Evolutionary conservation across 2,329 filamentous ascomycete genomes (phyloP).

Genomic region (Penicillium sp.): DNA sequence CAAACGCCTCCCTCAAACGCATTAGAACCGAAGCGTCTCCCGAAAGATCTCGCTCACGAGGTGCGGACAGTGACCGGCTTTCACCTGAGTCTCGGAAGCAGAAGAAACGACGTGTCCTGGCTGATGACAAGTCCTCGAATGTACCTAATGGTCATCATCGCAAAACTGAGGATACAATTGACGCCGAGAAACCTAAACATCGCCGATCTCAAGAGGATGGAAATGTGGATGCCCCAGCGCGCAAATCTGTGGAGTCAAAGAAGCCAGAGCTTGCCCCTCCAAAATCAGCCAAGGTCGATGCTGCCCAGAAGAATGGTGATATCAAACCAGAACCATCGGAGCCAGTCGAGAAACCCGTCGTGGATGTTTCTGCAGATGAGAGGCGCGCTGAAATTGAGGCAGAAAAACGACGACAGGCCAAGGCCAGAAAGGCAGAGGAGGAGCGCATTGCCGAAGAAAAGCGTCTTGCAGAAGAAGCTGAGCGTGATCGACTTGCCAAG

Average conservation of each 20-base stretch:
- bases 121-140: slow-evolving; percentile 38
- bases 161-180: slow-evolving; percentile 22
- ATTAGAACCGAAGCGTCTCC: slow-evolving; percentile 44
- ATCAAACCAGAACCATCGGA: slow-evolving; percentile 36
- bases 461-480: slow-evolving; percentile 28
- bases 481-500: slow-evolving; percentile 31
- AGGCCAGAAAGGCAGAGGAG: slow-evolving; percentile 26
- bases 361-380: slow-evolving; percentile 34
- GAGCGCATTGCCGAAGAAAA: slow-evolving; percentile 34
- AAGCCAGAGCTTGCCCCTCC: slow-evolving; percentile 7
- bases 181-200: slow-evolving; percentile 20
- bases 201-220: slow-evolving; percentile 18
- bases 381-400: slow-evolving; percentile 29
- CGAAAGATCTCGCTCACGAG: slow-evolving; percentile 37
- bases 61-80: slow-evolving; percentile 31
- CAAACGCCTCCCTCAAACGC: slow-evolving; percentile 37
- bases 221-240: slow-evolving; percentile 5
- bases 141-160: slow-evolving; percentile 32
- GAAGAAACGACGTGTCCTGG: slow-evolving; percentile 44
- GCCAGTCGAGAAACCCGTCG: slow-evolving; percentile 24
- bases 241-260: slow-evolving; percentile 14
- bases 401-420: slow-evolving; percentile 24
- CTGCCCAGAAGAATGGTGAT: slow-evolving; percentile 18
- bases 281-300: slow-evolving; percentile 10
- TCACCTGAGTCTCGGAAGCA: slow-evolving; percentile 39